Evolutionary conservation across 129 eudicot species (phyloP), one percentile per base, ranked within the genome.

Genomic region (Pseudognaphalium luteoalbum): DNA sequence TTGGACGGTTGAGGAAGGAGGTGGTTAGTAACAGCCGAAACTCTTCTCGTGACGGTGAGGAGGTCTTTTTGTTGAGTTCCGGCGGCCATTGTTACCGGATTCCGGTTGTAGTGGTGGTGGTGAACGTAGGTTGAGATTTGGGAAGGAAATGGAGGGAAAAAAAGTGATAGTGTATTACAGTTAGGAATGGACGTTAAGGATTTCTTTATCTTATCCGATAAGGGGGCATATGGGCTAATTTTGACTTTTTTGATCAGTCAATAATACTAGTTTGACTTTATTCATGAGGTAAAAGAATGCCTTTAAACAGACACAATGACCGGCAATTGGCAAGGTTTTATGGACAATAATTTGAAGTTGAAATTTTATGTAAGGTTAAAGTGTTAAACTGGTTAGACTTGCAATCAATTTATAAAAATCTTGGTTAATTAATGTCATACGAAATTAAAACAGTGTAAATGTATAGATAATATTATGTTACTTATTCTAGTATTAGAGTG

Each of bases 11-110:
- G 70, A 34, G 91, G 89, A 60, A 80, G 57, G 42, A 93, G 78
- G 77, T 93, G 97, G 79, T 85, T 84, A 9, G 82, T 80, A 15
- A 94, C 84, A 34, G 92, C 62, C 25, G 91, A 62, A 73, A 94
- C 65, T 68, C 98, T 89, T 62, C 96, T 79, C n/a, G 41, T 81
- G 57, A 78, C 66, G 1, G 77, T 60, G 60, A 74, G 52, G 6
- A 87, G 33, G 65, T 88, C 92, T 16, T 81, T 87, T 22, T 74
- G 83, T 25, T 76, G 50, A 28, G 47, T 56, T 73, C 85, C 82
- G 54, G 75, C 10, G 1, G 85, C 86, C 92, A 87, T 90, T 80
- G 71, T 35, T 58, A 10, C 21, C 12, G 25, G 78, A n/a, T 59
- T 12, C 35, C 9, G 71, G 37, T 37, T 29, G 29, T 37, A 12